phyloP scores from a whole-genome alignment of 169 alveolate species.

The Neospora caninum region DNA sequence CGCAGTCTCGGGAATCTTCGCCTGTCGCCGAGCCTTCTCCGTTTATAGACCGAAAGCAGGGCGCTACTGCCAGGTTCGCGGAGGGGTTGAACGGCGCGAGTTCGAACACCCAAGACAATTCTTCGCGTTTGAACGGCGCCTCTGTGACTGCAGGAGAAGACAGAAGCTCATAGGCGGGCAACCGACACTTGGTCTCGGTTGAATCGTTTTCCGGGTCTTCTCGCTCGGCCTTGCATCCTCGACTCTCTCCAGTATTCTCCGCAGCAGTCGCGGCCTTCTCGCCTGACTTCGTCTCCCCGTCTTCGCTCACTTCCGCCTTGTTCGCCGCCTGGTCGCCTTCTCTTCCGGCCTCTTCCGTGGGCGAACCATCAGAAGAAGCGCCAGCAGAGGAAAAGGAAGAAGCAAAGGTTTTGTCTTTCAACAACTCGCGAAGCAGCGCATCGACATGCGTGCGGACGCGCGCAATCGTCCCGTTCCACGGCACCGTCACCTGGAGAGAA shows the following conservation, averaged over 20 bases:
- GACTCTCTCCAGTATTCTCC: not conserved
- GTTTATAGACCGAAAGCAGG: not conserved
- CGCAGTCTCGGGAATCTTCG: not conserved
- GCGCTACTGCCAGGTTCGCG: not conserved
- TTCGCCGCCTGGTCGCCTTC: not conserved
- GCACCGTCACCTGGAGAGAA: conserved; percentile 10
- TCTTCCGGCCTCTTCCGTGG: not conserved
- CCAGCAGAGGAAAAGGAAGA: not conserved
- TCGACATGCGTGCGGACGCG: not conserved
- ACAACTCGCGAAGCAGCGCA: not conserved
- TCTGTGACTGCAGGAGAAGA: not conserved
- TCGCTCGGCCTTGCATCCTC: not conserved
- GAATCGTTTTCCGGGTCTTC: not conserved
- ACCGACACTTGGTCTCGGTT: not conserved
- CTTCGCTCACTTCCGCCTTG: not conserved
- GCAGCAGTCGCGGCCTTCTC: not conserved
- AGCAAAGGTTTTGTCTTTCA: not conserved
- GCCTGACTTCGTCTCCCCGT: not conserved
- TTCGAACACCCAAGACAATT: conserved; percentile 13
- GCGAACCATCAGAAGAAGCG: not conserved
- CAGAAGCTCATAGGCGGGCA: not conserved
- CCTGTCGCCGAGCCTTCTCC: not conserved
- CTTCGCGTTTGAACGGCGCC: not conserved
- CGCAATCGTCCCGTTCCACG: conserved; percentile 37
- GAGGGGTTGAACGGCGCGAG: conserved; percentile 18